Evolutionary conservation across 176 grass and related monocot genomes (phyloP).

Genomic region (Ananas comosus): DNA sequence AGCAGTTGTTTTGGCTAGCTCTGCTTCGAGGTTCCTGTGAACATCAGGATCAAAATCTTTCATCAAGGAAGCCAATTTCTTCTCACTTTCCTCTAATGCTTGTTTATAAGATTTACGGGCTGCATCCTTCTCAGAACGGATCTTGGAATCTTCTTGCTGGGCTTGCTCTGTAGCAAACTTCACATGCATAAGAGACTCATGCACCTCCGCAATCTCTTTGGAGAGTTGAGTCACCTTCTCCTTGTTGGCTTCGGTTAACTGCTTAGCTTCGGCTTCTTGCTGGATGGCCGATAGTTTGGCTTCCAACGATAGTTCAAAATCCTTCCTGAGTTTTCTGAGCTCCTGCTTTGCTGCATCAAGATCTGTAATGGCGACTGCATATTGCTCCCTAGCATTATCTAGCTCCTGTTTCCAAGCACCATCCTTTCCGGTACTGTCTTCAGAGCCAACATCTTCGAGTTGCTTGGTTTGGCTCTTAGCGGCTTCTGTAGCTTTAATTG

Average conservation of each 20-base stretch:
- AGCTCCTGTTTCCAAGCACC: slow-evolving; percentile 66
- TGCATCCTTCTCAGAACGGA: slow-evolving; percentile 62
- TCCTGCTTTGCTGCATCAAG: slow-evolving; percentile 89
- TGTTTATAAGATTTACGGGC: slow-evolving; percentile 56
- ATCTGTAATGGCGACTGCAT: slow-evolving; percentile 60
- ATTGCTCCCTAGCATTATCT: slow-evolving; percentile 63
- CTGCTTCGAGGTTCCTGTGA: slow-evolving; percentile 52
- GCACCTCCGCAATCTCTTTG: slow-evolving; percentile 53
- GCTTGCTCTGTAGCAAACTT: slow-evolving; percentile 77
- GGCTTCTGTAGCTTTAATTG: slow-evolving; percentile 63
- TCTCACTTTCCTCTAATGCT: slow-evolving; percentile 70
- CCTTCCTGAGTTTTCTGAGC: slow-evolving; percentile 84
- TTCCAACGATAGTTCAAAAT: slow-evolving; percentile 81
- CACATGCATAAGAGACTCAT: slow-evolving; percentile 64
- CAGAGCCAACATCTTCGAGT: slow-evolving; percentile 44
- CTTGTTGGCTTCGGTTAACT: slow-evolving; percentile 51
- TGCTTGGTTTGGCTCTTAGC: slow-evolving; percentile 64
- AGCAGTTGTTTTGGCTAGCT: slow-evolving; percentile 48
- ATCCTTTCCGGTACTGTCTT: slow-evolving; percentile 47
- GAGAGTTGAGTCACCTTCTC: slow-evolving; percentile 60
- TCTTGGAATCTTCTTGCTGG: slow-evolving; percentile 64
- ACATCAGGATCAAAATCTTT: slow-evolving; percentile 68
- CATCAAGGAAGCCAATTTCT: slow-evolving; percentile 51
- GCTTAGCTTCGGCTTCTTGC: slow-evolving; percentile 65
- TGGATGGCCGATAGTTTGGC: slow-evolving; percentile 64